phyloP scores from a whole-genome alignment of 1,284 basidiomycete genomes.

The Rhodotorula sp. region DNA sequence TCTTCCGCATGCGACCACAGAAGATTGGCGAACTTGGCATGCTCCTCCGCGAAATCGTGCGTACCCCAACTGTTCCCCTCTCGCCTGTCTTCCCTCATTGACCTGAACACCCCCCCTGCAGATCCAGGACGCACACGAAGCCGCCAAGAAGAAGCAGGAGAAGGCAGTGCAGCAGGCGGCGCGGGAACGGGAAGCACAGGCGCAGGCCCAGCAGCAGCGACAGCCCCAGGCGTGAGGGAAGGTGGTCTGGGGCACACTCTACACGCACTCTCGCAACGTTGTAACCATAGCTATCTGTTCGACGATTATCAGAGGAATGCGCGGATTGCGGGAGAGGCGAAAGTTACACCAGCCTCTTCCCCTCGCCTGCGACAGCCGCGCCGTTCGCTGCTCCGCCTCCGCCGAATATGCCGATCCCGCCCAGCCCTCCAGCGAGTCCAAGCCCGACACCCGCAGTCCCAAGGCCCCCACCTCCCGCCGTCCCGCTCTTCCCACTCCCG shows the following conservation, averaged over 20 bases:
- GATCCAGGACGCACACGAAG: slow-evolving; percentile 37
- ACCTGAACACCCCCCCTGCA: background rate
- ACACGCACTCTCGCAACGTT: no score
- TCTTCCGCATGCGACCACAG: slow-evolving; percentile 64
- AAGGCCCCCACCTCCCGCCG: background rate
- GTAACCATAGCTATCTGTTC: no score
- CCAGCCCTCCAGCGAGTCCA: no score
- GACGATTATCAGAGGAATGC: no score
- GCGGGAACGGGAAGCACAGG: background rate
- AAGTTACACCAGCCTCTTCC: background rate
- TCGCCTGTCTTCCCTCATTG: no score
- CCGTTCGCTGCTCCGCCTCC: background rate
- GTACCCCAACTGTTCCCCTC: background rate
- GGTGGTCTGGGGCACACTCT: no score
- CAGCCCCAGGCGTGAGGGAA: no score
- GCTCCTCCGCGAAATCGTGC: slow-evolving; percentile 62
- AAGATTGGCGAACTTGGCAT: slow-evolving; percentile 72
- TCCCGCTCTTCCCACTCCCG: background rate
- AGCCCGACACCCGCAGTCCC: slow-evolving; percentile 17
- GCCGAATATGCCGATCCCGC: background rate
- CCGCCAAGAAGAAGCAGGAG: slow-evolving; percentile 22
- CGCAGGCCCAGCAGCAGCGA: no score
- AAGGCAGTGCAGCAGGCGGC: slow-evolving; percentile 1
- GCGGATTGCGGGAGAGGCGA: no score
- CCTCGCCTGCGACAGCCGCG: background rate